Evolutionary conservation across 1,284 basidiomycete species (phyloP).

Genomic region (Fomitopsis palustris): DNA sequence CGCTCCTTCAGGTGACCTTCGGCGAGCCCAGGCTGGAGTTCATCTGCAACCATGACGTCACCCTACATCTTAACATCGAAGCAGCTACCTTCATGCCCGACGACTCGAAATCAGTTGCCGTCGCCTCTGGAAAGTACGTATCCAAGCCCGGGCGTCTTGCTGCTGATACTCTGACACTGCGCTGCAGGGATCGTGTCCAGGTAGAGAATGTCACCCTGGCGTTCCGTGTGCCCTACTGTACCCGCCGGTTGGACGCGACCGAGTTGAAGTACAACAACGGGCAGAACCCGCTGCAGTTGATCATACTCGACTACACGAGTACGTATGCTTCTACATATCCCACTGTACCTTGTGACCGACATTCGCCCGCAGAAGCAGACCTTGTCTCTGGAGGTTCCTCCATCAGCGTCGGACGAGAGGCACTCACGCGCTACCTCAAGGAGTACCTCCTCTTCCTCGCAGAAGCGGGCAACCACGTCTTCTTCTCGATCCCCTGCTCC

Average conservation of each 20-base stretch:
- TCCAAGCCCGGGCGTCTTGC: no score
- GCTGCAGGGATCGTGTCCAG: conserved; percentile 9
- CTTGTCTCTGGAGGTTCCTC: conserved; percentile 7
- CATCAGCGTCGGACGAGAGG: conserved; percentile 7
- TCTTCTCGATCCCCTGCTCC: conserved; percentile 30
- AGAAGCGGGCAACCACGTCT: conserved; percentile 26
- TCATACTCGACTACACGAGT: conserved; percentile 8
- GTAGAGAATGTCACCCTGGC: background rate
- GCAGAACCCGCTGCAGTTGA: conserved; percentile 7
- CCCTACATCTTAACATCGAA: conserved; percentile 20
- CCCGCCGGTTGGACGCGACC: background rate
- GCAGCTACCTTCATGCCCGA: conserved; percentile 21
- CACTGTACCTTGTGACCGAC: background rate
- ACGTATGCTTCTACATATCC: background rate
- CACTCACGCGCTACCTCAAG: conserved; percentile 17
- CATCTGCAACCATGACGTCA: conserved; percentile 29
- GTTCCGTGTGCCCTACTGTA: conserved; percentile 4
- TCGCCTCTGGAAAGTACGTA: conserved; percentile 9
- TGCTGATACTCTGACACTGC: conserved; percentile 5
- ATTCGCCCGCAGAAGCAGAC: conserved; percentile 5
- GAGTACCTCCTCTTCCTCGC: conserved; percentile 22
- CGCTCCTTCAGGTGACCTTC: conserved; percentile 22
- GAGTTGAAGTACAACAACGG: conserved; percentile 7
- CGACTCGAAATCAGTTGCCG: conserved; percentile 7
- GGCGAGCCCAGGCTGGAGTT: conserved; percentile 22